Evolutionary conservation across 768 basidiomycete genomes (phyloP).

Genomic region (Clitopilus passeckerianus): DNA sequence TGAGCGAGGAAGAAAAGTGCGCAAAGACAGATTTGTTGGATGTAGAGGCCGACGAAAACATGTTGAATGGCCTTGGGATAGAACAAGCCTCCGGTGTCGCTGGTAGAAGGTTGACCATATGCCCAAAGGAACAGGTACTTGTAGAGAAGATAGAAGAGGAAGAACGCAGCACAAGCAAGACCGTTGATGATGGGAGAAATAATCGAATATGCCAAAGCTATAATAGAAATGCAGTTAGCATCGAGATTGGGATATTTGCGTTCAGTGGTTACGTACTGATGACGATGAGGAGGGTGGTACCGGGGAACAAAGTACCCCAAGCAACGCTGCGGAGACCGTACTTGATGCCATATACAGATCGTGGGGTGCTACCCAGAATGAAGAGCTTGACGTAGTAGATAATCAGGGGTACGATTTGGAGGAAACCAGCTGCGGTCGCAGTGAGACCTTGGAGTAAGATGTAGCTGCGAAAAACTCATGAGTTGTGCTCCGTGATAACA

Average conservation of each 20-base stretch:
- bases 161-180: slow-evolving; percentile 77
- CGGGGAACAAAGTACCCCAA: slow-evolving; percentile 78
- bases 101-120: slow-evolving; percentile 59
- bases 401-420: slow-evolving; percentile 68
- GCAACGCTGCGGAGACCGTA: slow-evolving; percentile 59
- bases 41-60: slow-evolving; percentile 89
- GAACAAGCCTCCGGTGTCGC: slow-evolving; percentile 90
- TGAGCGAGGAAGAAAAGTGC: slow-evolving; percentile 70
- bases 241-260: background rate
- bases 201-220: slow-evolving; percentile 76
- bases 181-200: slow-evolving; percentile 95
- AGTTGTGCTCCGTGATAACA: background rate
- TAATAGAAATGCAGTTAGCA: background rate
- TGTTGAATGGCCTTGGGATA: slow-evolving; percentile 95
- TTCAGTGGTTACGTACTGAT: slow-evolving; percentile 52
- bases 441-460: slow-evolving; percentile 78
- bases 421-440: slow-evolving; percentile 74
- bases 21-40: slow-evolving; percentile 52
- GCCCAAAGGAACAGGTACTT: slow-evolving; percentile 85
- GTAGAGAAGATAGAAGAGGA: slow-evolving; percentile 78
- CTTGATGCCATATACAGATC: slow-evolving; percentile 80
- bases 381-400: slow-evolving; percentile 90
- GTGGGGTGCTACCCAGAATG: slow-evolving; percentile 84
- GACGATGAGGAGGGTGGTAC: slow-evolving; percentile 72
- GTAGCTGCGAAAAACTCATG: slow-evolving; percentile 37